phyloP scores from a whole-genome alignment of 768 basidiomycete genomes.

The Auricularia sp. region DNA sequence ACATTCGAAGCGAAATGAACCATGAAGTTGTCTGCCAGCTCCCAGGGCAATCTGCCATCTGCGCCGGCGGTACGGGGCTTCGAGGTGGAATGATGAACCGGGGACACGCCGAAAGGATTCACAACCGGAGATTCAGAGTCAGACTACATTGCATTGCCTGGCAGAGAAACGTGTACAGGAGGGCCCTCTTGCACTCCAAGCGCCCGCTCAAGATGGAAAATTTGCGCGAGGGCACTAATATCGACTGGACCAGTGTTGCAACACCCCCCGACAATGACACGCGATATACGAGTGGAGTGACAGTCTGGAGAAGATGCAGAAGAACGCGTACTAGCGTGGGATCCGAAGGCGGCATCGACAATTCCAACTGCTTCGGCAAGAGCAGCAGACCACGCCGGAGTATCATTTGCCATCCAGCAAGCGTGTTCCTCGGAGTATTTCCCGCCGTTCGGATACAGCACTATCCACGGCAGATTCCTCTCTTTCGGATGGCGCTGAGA shows the following conservation, averaged over 20 bases:
- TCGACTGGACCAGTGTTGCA: slow-evolving; percentile 51
- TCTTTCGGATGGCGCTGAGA: not conserved
- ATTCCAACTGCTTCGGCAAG: slow-evolving; percentile 19
- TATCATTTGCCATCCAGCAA: slow-evolving; percentile 8
- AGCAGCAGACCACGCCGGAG: slow-evolving; percentile 27
- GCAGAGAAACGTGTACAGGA: too few species aligned
- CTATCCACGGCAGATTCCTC: slow-evolving; percentile 34
- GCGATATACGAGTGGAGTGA: not conserved
- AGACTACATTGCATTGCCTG: too few species aligned
- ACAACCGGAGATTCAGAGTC: too few species aligned
- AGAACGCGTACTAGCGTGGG: slow-evolving; percentile 27
- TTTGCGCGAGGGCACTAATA: slow-evolving; percentile 24
- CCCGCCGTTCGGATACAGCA: slow-evolving; percentile 67
- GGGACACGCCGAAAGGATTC: too few species aligned
- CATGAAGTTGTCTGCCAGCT: too few species aligned
- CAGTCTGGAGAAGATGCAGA: too few species aligned
- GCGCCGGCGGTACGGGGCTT: too few species aligned
- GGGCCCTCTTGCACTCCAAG: too few species aligned
- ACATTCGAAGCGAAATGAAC: too few species aligned
- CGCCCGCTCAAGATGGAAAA: too few species aligned
- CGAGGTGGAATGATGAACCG: too few species aligned
- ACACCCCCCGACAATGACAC: slow-evolving; percentile 58
- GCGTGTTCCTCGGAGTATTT: slow-evolving; percentile 35
- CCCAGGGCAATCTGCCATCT: too few species aligned
- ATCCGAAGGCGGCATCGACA: slow-evolving; percentile 7